Evolutionary conservation across 1,284 basidiomycete genomes (phyloP).

Genomic region (Quambalaria eucalypti): DNA sequence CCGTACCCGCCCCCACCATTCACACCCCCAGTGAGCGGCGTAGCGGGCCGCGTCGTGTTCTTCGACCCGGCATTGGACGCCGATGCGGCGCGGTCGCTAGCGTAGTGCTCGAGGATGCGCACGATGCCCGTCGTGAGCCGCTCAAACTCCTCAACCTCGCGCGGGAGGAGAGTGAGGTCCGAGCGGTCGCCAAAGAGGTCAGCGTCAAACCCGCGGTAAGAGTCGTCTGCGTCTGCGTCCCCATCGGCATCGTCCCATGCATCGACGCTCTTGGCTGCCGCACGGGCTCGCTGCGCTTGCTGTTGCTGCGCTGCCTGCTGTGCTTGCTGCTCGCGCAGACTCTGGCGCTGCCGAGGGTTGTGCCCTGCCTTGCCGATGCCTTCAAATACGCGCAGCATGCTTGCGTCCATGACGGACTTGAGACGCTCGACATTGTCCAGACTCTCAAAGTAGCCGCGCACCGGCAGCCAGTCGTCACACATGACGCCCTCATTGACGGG

Average conservation of each 20-base stretch:
- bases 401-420: slow-evolving; percentile 70
- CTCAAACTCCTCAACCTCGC: slow-evolving; percentile 39
- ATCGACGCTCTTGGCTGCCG: not conserved
- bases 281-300: not conserved
- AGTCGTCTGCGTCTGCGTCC: slow-evolving; percentile 13
- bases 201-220: not conserved
- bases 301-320: not conserved
- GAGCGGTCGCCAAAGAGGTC: slow-evolving; percentile 7
- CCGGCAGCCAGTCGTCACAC: slow-evolving; percentile 84
- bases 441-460: slow-evolving; percentile 63
- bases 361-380: slow-evolving; percentile 50
- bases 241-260: slow-evolving; percentile 7
- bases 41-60: not conserved
- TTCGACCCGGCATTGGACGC: not conserved
- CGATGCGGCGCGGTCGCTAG: slow-evolving; percentile 10
- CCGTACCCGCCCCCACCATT: not conserved
- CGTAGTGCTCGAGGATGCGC: slow-evolving; percentile 30
- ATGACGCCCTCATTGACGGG: slow-evolving; percentile 51
- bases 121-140: slow-evolving; percentile 31
- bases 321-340: not conserved
- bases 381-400: slow-evolving; percentile 84
- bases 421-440: slow-evolving; percentile 78
- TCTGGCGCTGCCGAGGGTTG: not conserved
- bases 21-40: not conserved
- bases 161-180: slow-evolving; percentile 27